Conservation (phyloP, 2,329 filamentous ascomycete species). For the Aspergillus arachidicola region DNA sequence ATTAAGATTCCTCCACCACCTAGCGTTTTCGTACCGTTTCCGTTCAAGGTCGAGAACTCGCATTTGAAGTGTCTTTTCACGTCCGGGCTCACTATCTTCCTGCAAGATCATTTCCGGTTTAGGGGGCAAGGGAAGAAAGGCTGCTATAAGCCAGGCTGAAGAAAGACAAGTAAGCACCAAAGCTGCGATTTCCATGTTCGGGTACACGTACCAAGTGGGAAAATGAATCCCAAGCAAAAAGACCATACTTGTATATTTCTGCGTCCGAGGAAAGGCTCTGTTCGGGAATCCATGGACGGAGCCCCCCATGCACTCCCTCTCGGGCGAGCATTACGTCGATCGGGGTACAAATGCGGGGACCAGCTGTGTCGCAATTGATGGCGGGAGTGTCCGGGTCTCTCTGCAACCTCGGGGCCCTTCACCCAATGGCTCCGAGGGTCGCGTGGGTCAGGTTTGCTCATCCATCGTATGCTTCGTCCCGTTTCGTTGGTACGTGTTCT, state of each 20-base stretch:
- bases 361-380: conserved; percentile 62
- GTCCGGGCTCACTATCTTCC: conserved; percentile 47
- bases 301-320: conserved; percentile 69
- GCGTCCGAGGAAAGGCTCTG: conserved; percentile 63
- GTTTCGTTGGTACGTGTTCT: conserved; percentile 29
- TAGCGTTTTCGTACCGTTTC: conserved; percentile 60
- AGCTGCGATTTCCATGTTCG: background rate
- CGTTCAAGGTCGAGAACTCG: conserved; percentile 50
- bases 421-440: conserved; percentile 50
- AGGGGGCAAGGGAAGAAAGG: conserved; percentile 70
- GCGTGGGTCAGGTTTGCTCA: conserved; percentile 29
- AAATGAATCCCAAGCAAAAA: conserved; percentile 76
- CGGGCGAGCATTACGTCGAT: conserved; percentile 60
- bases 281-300: conserved; percentile 68
- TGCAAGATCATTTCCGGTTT: conserved; percentile 55
- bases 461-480: conserved; percentile 14
- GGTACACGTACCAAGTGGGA: conserved; percentile 66
- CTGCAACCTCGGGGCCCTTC: conserved; percentile 29
- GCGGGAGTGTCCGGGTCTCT: conserved; percentile 35
- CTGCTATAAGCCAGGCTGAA: conserved; percentile 76
- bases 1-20: conserved; percentile 67
- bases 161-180: background rate
- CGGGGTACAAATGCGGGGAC: conserved; percentile 71
- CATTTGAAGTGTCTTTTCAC: conserved; percentile 49
- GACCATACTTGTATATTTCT: conserved; percentile 74